Conservation (phyloP, 2,329 filamentous ascomycete species). For the Domatiomyces catenatus region DNA sequence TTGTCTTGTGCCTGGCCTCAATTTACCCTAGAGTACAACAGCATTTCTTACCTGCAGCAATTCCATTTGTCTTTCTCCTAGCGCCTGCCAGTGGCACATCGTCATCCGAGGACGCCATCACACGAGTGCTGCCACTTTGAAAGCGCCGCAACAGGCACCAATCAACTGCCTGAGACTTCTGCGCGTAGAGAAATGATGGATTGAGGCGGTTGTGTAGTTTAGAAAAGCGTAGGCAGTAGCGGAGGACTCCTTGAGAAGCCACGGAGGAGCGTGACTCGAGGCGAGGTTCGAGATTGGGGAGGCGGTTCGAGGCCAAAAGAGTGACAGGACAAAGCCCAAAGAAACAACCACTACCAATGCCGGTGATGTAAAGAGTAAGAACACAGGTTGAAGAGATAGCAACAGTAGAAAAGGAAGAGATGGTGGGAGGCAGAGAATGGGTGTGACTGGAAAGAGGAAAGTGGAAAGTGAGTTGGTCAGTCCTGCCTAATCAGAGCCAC, state of each 20-base stretch:
- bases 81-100: conserved; percentile 57
- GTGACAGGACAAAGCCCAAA: not conserved
- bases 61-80: conserved; percentile 38
- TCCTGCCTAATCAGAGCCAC: not conserved
- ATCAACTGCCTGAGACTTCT: not conserved
- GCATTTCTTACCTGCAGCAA: conserved; percentile 45
- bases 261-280: not conserved
- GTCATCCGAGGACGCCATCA: conserved; percentile 58
- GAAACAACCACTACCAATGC: not conserved
- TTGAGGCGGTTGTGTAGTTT: not conserved
- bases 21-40: conserved; percentile 5
- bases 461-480: too few relatives aligned
- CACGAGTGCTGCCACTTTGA: conserved; percentile 11
- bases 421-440: not conserved
- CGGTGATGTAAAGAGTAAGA: not conserved
- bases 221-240: not conserved
- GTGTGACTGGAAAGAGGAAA: not conserved
- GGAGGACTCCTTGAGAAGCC: not conserved
- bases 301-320: not conserved
- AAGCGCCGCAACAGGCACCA: not conserved
- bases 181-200: too few relatives aligned
- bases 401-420: not conserved
- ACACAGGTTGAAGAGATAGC: not conserved
- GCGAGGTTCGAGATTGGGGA: not conserved
- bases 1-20: conserved; percentile 2